phyloP scores from a whole-genome alignment of 371 early-diverging fungal species.

The Mucor circinelloides region DNA sequence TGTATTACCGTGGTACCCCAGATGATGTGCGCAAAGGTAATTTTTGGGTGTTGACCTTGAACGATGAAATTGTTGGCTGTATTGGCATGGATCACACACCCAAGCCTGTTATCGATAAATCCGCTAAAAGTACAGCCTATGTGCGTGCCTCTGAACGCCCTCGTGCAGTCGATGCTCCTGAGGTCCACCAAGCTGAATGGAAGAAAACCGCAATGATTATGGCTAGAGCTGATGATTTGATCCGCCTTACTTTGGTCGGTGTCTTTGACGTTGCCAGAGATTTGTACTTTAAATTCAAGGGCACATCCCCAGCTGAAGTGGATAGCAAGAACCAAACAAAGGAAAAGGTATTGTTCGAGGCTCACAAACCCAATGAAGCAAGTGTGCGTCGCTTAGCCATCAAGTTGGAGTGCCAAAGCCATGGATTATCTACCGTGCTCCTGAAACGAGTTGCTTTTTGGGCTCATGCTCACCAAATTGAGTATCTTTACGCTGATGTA shows the following conservation, averaged over 20 bases:
- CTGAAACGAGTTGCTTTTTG: slow-evolving; percentile 51
- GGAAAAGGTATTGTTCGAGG: slow-evolving; percentile 27
- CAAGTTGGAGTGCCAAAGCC: slow-evolving; percentile 46
- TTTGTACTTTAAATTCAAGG: slow-evolving; percentile 3
- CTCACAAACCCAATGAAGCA: slow-evolving; percentile 48
- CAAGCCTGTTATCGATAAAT: slow-evolving; percentile 17
- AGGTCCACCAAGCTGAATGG: slow-evolving; percentile 39
- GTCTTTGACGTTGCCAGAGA: slow-evolving; percentile 24
- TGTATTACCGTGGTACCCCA: slow-evolving; percentile 38
- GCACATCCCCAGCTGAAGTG: not conserved
- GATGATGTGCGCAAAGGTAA: slow-evolving; percentile 31
- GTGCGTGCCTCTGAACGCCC: slow-evolving; percentile 30
- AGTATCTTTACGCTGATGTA: slow-evolving; percentile 50
- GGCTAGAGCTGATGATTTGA: slow-evolving; percentile 37
- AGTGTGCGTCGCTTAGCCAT: slow-evolving; percentile 48
- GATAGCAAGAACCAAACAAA: not conserved
- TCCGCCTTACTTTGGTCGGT: slow-evolving; percentile 31
- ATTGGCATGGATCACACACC: slow-evolving; percentile 44
- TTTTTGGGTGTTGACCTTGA: slow-evolving; percentile 54
- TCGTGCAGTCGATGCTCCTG: slow-evolving; percentile 26
- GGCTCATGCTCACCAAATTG: slow-evolving; percentile 49
- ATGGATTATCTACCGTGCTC: slow-evolving; percentile 49
- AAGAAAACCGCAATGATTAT: slow-evolving; percentile 24
- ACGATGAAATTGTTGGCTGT: slow-evolving; percentile 45
- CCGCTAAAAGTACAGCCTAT: not conserved